Conservation (phyloP, 2,329 filamentous ascomycete species). For the Pochonia chlamydosporia region DNA sequence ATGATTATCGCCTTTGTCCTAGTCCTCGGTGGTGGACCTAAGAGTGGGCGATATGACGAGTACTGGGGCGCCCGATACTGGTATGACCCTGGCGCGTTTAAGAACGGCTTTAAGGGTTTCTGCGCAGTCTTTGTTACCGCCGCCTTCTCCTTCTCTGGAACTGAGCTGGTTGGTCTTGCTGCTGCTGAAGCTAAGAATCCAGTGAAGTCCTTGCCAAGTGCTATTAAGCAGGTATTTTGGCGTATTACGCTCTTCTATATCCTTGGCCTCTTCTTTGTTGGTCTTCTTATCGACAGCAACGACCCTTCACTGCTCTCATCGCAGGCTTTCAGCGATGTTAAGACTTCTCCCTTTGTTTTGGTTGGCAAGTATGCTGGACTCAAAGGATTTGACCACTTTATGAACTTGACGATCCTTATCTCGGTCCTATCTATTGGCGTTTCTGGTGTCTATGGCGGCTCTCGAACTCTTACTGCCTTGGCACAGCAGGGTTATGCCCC, state of each 20-base stretch:
- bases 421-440: constrained; percentile 55
- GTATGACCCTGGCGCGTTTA: constrained; percentile 51
- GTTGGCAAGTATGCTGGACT: constrained; percentile 49
- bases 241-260: constrained; percentile 52
- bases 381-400: constrained; percentile 46
- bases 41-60: constrained; percentile 33
- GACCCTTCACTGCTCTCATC: constrained; percentile 37
- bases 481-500: constrained; percentile 56
- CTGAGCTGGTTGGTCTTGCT: constrained; percentile 51
- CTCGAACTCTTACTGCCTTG: constrained; percentile 52
- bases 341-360: constrained; percentile 51
- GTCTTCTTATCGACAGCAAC: constrained; percentile 40
- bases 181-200: constrained; percentile 58
- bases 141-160: constrained; percentile 67
- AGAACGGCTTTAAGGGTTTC: constrained; percentile 69
- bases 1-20: constrained; percentile 57
- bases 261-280: constrained; percentile 45
- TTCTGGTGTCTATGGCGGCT: constrained; percentile 53
- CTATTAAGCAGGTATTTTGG: constrained; percentile 73
- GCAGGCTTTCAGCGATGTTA: constrained; percentile 34
- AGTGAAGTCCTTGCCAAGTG: constrained; percentile 67
- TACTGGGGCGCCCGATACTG: constrained; percentile 47
- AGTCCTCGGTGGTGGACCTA: constrained; percentile 55
- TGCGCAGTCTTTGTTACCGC: constrained; percentile 68
- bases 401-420: constrained; percentile 54